These are phyloP conservation scores for Deakozyma indianensis DNA, from an alignment of 805 yeast genomes.

Conservation along the genomic window DNA sequence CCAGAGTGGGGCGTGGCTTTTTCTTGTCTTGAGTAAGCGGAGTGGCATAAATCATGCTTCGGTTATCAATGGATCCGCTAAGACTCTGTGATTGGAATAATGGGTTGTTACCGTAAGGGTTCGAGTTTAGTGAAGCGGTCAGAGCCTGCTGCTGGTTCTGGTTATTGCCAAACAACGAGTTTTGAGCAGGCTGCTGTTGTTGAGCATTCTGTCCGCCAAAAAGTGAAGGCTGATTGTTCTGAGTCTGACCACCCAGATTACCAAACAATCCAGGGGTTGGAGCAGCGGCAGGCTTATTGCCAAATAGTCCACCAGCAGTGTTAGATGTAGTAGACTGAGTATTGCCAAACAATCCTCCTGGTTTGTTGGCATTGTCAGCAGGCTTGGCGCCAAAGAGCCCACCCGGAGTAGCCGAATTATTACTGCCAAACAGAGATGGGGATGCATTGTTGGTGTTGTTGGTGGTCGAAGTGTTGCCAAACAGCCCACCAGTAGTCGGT, in stretches of 20 bases:
- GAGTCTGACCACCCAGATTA: slow-evolving; percentile 10
- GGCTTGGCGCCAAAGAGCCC: slow-evolving; percentile 15
- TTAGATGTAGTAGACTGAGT: slow-evolving; percentile 11
- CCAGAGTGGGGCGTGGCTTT: slow-evolving; percentile 40
- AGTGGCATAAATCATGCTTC: slow-evolving; percentile 29
- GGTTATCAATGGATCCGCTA: slow-evolving; percentile 11
- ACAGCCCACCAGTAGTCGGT: slow-evolving; percentile 16
- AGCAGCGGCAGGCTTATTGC: slow-evolving; percentile 8
- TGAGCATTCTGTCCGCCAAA: slow-evolving; percentile 5
- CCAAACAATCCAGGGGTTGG: slow-evolving; percentile 25
- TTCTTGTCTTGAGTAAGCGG: slow-evolving; percentile 31
- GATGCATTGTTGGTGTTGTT: slow-evolving; percentile 2
- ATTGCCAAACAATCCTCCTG: slow-evolving; percentile 14
- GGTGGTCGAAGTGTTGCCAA: slow-evolving; percentile 12
- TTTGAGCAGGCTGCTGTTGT: slow-evolving; percentile 13
- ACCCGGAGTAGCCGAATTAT: background rate
- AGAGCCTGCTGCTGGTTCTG: slow-evolving; percentile 16
- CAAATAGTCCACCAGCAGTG: slow-evolving; percentile 17
- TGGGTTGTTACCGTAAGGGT: slow-evolving; percentile 74
- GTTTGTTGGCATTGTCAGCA: slow-evolving; percentile 6
- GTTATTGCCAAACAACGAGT: slow-evolving; percentile 2
- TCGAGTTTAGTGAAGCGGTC: slow-evolving; percentile 27
- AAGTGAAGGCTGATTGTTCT: background rate
- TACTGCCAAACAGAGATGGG: slow-evolving; percentile 5
- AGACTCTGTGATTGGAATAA: slow-evolving; percentile 28